Evolutionary conservation across 2,329 filamentous ascomycete genomes (phyloP), one percentile per base, ranked within the genome.

Genomic region (Pseudocercospora pini-densiflorae): DNA sequence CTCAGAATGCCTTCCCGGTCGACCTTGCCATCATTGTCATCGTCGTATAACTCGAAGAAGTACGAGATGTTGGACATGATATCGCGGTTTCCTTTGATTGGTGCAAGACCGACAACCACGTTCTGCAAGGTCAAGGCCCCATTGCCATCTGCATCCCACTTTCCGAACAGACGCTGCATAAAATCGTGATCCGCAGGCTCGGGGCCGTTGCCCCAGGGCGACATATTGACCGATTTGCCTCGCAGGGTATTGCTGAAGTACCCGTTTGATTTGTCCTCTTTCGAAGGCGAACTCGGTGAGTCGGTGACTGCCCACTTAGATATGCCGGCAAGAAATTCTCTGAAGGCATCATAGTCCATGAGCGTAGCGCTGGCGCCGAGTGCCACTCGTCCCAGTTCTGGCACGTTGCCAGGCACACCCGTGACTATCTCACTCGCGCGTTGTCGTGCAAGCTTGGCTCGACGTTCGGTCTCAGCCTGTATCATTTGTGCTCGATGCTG

Each of bases 11-110:
- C 95, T 79, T 99, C 95, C 10, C 95, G 89, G 75, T 98, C 95
- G 5, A 99, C 94, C 73, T 88, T 93, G 27, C 95, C 95, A 76
- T 97, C 93, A 1, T 89, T 87, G 74, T 94, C 91, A 71, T 99
- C 94, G 76, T 99, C 95, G 78, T 98, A 97, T 0, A 99, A 87
- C 75, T 97, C 92, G 73, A 99, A 99, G 79, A 99, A 98, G 80
- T 98, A 98, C 67, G 90, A 95, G 75, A 99, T 98, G 65, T 92
- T 95, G 31, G 92, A 92, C 94, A 99, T 97, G 71, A 99, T 97
- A 79, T 99, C 95, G 55, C 90, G 90, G 63, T 91, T 93, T 8
- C 95, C 94, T 78, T 97, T 98, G 75, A 99, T 92, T 14, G 92
- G 89, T 1, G 94, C 94, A 54, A 99, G 84, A 0, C 95, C 95